Evolutionary conservation across 2,329 filamentous ascomycete genomes (phyloP), one percentile per base, ranked within the genome.

Genomic region (Alternaria burnsii): DNA sequence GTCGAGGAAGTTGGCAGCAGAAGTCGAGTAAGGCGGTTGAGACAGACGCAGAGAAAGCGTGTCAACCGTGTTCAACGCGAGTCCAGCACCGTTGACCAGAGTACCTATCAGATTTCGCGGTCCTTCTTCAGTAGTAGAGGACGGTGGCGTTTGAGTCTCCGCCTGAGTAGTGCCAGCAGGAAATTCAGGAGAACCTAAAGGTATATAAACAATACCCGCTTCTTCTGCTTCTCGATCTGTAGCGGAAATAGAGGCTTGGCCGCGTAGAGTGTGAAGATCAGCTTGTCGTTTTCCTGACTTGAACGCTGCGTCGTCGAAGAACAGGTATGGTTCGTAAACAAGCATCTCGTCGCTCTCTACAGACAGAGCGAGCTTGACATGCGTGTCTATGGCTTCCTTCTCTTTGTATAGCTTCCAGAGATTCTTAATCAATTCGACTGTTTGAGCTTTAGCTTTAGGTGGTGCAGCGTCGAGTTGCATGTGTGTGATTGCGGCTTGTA

Each of bases 11-110:
- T 97, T 97, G 2, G 91, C 91, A 9, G 59, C 58, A 47, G 58
- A 62, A 4, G 72, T 68, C 9, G 63, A 61, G 16, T 50, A 24
- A 24, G 43, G 43, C 2, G 53, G 34, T 4, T 87, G 80, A 0
- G 86, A 84, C 10, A 97, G 86, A 28, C 73, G 86, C 12, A 87
- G 80, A 3, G 86, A 83, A 2, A 97, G 86, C 0, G 91, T 90
- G 75, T 97, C 93, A 61, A 94, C 88, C 0, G 93, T 97, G 75
- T 95, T 95, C 91, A 97, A 95, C 0, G 93, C 93, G 1, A 97
- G 85, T 0, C 93, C 93, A 0, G 94, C 93, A 43, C 93, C 93
- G 72, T 97, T 97, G 65, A 97, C 92, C 11, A 96, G 82, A 0
- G 91, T 97, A 38, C 92, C 93, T 54, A 97, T 89, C 63, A 88